These are phyloP conservation scores for Trametes villosa DNA, from an alignment of 768 basidiomycete genomes.

Conservation along the genomic window DNA sequence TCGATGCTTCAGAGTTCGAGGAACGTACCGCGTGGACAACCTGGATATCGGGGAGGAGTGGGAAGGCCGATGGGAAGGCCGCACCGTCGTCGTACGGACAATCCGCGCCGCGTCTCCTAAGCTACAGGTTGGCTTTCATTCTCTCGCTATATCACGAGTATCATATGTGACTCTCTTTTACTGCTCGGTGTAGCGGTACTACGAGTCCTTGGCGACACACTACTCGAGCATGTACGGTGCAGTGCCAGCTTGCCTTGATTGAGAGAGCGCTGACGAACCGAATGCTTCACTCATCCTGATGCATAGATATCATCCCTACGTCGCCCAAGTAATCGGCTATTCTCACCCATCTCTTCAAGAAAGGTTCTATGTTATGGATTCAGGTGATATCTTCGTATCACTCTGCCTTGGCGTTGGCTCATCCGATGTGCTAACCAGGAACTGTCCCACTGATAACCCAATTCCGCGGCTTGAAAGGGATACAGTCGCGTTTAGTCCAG, in stretches of 20 bases:
- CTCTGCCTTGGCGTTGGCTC: too few relatives aligned
- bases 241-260: too few relatives aligned
- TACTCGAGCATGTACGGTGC: conserved; percentile 1
- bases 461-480: conserved; percentile 7
- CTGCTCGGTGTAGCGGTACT: too few relatives aligned
- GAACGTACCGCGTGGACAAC: background rate
- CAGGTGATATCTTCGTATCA: too few relatives aligned
- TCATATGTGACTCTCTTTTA: too few relatives aligned
- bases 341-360: conserved; percentile 6
- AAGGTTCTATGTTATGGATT: conserved; percentile 17
- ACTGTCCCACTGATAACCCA: background rate
- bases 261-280: too few relatives aligned
- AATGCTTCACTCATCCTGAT: background rate
- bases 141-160: too few relatives aligned
- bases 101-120: background rate
- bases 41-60: conserved; percentile 8
- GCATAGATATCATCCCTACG: conserved; percentile 11
- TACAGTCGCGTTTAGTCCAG: background rate
- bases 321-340: conserved; percentile 11
- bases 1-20: background rate
- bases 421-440: too few relatives aligned
- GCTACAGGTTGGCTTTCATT: background rate
- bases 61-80: conserved; percentile 15
- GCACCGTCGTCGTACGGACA: conserved; percentile 11
- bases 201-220: background rate